A percentile compares a stretch with the other conserved stretches of the same genome.
phyloP scores from a whole-genome alignment of 1,139 yeast genomes.

The Magnusiomyces tetraspermus region DNA sequence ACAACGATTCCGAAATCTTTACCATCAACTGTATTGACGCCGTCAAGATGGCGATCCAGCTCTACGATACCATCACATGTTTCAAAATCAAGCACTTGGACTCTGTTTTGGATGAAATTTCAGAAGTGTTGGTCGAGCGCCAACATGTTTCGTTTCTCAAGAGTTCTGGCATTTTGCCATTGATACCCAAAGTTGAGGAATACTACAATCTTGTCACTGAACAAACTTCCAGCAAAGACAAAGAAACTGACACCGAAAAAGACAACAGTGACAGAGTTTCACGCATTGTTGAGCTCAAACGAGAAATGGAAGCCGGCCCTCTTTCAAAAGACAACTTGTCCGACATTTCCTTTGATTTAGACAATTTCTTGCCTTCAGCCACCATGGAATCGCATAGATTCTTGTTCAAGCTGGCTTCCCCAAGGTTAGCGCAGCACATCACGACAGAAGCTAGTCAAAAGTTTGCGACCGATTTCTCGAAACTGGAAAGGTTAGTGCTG shows the following conservation, averaged over 20 bases:
- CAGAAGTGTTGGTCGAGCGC: slow-evolving; percentile 26
- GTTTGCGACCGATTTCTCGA: slow-evolving; percentile 28
- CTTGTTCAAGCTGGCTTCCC: slow-evolving; percentile 29
- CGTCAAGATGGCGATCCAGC: slow-evolving; percentile 25
- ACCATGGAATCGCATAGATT: slow-evolving; percentile 27
- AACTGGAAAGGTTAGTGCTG: slow-evolving; percentile 21
- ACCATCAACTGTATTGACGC: slow-evolving; percentile 33
- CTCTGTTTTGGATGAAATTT: slow-evolving; percentile 23
- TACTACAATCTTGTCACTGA: background rate
- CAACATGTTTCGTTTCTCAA: slow-evolving; percentile 23
- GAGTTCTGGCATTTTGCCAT: slow-evolving; percentile 23
- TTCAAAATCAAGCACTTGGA: slow-evolving; percentile 30
- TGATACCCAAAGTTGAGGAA: slow-evolving; percentile 2
- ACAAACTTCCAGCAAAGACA: slow-evolving; percentile 5
- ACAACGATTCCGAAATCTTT: slow-evolving; percentile 26
- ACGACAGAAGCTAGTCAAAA: slow-evolving; percentile 27
- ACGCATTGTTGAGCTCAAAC: slow-evolving; percentile 2
- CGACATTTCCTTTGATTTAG: slow-evolving; percentile 24
- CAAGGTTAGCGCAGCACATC: slow-evolving; percentile 29
- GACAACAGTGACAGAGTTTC: background rate
- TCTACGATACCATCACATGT: slow-evolving; percentile 26
- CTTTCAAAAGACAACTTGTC: slow-evolving; percentile 29
- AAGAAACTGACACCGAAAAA: slow-evolving; percentile 3
- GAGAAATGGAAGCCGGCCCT: slow-evolving; percentile 9
- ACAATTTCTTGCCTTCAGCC: slow-evolving; percentile 33